A percentile compares a stretch with the other conserved stretches of the same genome.
Evolutionary conservation across 805 yeast genomes (phyloP).

Genomic region (Blastobotrys attinorum): DNA sequence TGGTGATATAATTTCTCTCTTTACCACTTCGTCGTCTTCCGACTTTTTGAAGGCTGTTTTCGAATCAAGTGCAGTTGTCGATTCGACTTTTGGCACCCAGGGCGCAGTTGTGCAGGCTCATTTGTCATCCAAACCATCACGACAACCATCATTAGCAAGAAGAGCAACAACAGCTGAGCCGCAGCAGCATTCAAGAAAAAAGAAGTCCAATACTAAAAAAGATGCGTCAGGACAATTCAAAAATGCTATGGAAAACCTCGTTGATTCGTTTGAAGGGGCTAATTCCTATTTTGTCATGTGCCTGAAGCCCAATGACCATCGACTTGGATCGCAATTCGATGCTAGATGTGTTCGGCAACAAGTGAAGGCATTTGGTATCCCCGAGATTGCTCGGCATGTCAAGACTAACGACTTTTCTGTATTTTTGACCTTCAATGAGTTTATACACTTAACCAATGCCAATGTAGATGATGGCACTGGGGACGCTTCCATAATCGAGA

Average conservation of each 20-base stretch:
- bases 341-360: slow-evolving; percentile 37
- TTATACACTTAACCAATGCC: slow-evolving; percentile 23
- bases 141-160: slow-evolving; percentile 31
- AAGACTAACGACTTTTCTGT: slow-evolving; percentile 31
- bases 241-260: slow-evolving; percentile 28
- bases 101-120: slow-evolving; percentile 32
- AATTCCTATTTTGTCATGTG: slow-evolving; percentile 36
- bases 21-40: slow-evolving; percentile 32
- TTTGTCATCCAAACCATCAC: slow-evolving; percentile 32
- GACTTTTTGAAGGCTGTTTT: slow-evolving; percentile 30
- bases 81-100: slow-evolving; percentile 26
- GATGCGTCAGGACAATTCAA: slow-evolving; percentile 29
- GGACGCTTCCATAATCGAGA: slow-evolving; percentile 6
- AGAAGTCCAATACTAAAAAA: slow-evolving; percentile 9
- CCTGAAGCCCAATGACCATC: slow-evolving; percentile 35
- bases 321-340: slow-evolving; percentile 31
- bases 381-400: slow-evolving; percentile 34
- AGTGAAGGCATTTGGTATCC: slow-evolving; percentile 33
- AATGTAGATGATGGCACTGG: slow-evolving; percentile 13
- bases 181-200: slow-evolving; percentile 4
- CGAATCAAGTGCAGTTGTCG: slow-evolving; percentile 31
- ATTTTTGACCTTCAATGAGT: slow-evolving; percentile 33
- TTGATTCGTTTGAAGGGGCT: slow-evolving; percentile 31
- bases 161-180: slow-evolving; percentile 8
- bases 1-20: slow-evolving; percentile 33